phyloP scores from a whole-genome alignment of 148 eudicot genomes.

The Diospyros lotus region DNA sequence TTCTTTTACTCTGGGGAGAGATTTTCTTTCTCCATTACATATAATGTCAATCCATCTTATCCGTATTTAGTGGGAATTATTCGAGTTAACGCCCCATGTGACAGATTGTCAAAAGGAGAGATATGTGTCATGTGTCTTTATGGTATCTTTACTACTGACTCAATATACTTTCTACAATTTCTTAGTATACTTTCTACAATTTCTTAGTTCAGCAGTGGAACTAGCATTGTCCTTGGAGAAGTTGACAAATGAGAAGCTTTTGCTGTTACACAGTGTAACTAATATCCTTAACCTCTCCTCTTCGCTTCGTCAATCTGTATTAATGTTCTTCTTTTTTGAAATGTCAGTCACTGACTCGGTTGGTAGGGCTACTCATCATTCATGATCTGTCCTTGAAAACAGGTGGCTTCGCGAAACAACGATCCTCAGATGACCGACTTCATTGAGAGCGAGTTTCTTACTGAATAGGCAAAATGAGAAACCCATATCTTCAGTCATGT shows the following conservation, averaged over 20 bases:
- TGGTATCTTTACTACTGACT: too few relatives aligned
- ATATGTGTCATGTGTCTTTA: too few relatives aligned
- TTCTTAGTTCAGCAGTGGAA: constrained; percentile 67
- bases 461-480: constrained; percentile 52
- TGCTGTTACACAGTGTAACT: constrained; percentile 64
- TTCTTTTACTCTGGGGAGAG: too few relatives aligned
- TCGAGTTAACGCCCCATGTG: too few relatives aligned
- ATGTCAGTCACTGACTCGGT: neutral
- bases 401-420: constrained; percentile 64
- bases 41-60: too few relatives aligned
- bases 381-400: constrained; percentile 5
- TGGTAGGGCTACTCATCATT: neutral
- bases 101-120: too few relatives aligned
- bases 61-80: too few relatives aligned
- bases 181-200: neutral
- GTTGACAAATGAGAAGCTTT: constrained; percentile 75
- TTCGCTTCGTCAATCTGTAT: neutral
- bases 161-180: neutral
- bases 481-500: neutral
- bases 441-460: constrained; percentile 59
- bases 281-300: neutral
- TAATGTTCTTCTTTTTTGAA: neutral
- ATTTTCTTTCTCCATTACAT: too few relatives aligned
- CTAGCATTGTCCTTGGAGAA: constrained; percentile 88
- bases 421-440: constrained; percentile 70